Conservation (phyloP, 2,329 filamentous ascomycete genomes). For the Drechslerella coelobrocha region DNA sequence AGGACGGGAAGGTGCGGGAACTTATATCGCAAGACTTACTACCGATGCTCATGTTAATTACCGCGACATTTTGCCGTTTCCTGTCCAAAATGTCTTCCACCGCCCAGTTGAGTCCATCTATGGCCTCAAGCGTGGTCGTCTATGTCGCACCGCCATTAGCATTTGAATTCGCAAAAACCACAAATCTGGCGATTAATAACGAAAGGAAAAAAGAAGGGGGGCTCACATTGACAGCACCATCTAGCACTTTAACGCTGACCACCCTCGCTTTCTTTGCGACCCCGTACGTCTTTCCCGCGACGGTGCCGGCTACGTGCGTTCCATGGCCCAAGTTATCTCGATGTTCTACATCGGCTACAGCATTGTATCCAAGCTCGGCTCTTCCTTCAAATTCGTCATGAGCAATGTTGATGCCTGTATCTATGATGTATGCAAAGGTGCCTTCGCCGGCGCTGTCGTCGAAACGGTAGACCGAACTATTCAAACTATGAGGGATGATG, state of each 20-base stretch:
- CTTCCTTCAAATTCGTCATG: slow-evolving; percentile 58
- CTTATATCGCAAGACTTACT: background rate
- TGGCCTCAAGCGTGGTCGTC: slow-evolving; percentile 56
- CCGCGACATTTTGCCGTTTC: slow-evolving; percentile 42
- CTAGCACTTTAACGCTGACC: slow-evolving; percentile 64
- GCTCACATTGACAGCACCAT: slow-evolving; percentile 60
- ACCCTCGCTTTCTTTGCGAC: slow-evolving; percentile 58
- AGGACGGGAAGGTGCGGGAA: background rate
- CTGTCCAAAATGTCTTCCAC: slow-evolving; percentile 61
- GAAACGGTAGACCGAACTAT: slow-evolving; percentile 55
- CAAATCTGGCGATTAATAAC: too few species aligned
- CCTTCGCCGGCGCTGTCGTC: slow-evolving; percentile 57
- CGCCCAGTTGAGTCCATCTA: slow-evolving; percentile 60
- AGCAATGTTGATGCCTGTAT: slow-evolving; percentile 58
- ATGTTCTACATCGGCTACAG: slow-evolving; percentile 50
- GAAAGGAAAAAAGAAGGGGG: slow-evolving; percentile 54
- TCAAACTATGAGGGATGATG: slow-evolving; percentile 48
- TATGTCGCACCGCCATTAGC: background rate
- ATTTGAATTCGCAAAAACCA: too few species aligned
- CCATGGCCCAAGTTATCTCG: slow-evolving; percentile 57
- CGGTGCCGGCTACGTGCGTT: slow-evolving; percentile 59
- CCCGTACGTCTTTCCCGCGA: slow-evolving; percentile 57
- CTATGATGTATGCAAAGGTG: slow-evolving; percentile 58
- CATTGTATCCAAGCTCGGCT: slow-evolving; percentile 57
- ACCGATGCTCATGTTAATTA: slow-evolving; percentile 33